Base-by-base conservation (phyloP, 1,284 basidiomycete genomes). In the Cutaneotrichosporon mucoides region DNA sequence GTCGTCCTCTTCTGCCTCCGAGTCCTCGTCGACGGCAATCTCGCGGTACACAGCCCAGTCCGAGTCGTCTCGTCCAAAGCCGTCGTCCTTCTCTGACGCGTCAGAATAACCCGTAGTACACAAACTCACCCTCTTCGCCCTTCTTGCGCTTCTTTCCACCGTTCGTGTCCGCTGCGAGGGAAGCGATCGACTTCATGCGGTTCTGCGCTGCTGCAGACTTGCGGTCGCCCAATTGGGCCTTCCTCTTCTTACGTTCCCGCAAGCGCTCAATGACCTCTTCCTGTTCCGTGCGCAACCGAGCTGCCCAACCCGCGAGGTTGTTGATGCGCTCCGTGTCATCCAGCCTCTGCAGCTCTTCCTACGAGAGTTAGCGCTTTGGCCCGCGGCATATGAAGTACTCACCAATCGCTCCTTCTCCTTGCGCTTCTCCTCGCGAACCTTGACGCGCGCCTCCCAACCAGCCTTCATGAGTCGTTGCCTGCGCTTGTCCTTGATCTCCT, bases 21-120 rank as follows among this genome's bases (percentile, higher is more conserved):
- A 94, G n/a, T 86, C 86, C 2, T 89, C 89, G 1, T 87, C 86
- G 3, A 50, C 76, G 82, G 92, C 92, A 60, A 99, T 95, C 79
- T 97, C 94, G 59, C 95, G 90, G 74, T 99, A 99, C 54, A 99
- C 93, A 0, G 88, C 88, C 95, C 96, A 99, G 75, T 99, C 95
- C 13, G 88, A 91, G 71, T 99, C 95, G 67, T 98, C 89, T 36
- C 88, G 88, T 1, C 96, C 94, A 70, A 99, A 99, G 73, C 84
- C 89, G 68, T 99, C 96, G 80, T 98, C 77, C 54, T 57, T 63
- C 48, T 70, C 93, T 88, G 60, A n/a, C 58, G 52, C 54, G 62
- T 61, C 50, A 60, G 56, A 43, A 16, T 38, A 10, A 9, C 13
- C 2, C 49, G 4, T 2, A 0, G 33, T 38, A 76, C 33, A 83